Evolutionary conservation across 202 grass and related monocot genomes (phyloP).

Genomic region (Carex sylvatica): DNA sequence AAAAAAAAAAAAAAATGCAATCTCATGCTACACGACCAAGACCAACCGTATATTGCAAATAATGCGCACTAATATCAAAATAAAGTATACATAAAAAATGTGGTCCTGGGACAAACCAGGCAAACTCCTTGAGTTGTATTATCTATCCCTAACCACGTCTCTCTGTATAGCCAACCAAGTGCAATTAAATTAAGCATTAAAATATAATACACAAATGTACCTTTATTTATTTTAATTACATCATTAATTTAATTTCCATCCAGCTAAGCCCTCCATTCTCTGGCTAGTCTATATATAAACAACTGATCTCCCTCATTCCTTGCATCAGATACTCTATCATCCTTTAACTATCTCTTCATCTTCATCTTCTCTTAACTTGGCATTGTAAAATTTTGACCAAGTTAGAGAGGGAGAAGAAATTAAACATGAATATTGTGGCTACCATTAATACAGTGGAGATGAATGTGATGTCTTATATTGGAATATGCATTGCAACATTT

Average conservation of each 20-base stretch:
- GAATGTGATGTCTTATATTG: slow-evolving; percentile 20
- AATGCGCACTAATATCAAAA: slow-evolving; percentile 4
- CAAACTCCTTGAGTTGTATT: not conserved
- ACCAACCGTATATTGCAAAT: slow-evolving; percentile 7
- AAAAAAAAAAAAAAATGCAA: not conserved
- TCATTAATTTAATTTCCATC: not conserved
- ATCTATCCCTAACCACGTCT: slow-evolving; percentile 16
- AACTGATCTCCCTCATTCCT: not conserved
- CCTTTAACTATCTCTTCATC: not conserved
- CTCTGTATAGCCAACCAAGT: not conserved
- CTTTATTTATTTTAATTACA: slow-evolving; percentile 4
- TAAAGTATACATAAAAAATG: not conserved
- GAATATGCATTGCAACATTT: slow-evolving; percentile 18
- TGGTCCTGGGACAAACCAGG: slow-evolving; percentile 14
- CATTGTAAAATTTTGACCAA: not conserved
- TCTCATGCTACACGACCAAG: slow-evolving; percentile 4
- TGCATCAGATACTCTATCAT: not conserved
- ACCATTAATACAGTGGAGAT: not conserved
- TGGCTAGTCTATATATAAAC: slow-evolving; percentile 6
- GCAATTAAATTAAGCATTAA: not conserved
- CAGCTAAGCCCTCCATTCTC: not conserved
- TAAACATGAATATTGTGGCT: not conserved
- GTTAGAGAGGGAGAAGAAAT: not conserved
- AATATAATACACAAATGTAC: not conserved
- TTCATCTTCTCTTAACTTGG: not conserved